A percentile compares a stretch with the other conserved stretches of the same genome.
Conservation (phyloP, 306 rosid genomes). For the Trifolium subterraneum region DNA sequence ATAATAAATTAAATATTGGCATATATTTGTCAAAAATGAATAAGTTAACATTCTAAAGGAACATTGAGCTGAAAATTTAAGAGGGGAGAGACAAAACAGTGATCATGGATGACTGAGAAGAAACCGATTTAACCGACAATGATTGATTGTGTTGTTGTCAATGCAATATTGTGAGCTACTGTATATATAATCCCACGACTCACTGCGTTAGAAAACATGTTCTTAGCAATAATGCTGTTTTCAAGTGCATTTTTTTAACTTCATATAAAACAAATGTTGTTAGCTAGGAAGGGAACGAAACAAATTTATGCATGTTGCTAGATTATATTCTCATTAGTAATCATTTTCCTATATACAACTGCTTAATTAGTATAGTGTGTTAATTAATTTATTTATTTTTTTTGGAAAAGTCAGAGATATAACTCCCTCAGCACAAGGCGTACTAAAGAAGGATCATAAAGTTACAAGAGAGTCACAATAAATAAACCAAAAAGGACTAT, state of each 20-base stretch:
- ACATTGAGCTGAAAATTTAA: background rate
- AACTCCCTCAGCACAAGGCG: too few species aligned
- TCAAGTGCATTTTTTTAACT: background rate
- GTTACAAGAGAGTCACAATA: too few species aligned
- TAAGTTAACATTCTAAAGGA: conserved; percentile 9
- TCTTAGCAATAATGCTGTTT: conserved; percentile 36
- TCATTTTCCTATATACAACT: conserved; percentile 8
- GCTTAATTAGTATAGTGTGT: background rate
- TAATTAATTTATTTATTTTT: background rate
- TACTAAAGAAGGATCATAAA: too few species aligned
- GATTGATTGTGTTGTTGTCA: conserved; percentile 32
- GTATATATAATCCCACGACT: background rate
- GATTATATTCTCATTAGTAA: conserved; percentile 12
- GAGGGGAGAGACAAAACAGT: conserved; percentile 30
- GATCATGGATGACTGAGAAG: background rate
- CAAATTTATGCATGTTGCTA: conserved; percentile 19
- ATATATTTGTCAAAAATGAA: too few species aligned
- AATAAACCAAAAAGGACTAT: too few species aligned
- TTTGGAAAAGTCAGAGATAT: too few species aligned
- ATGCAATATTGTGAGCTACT: conserved; percentile 15
- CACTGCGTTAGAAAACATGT: conserved; percentile 29
- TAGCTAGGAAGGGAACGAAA: conserved; percentile 21
- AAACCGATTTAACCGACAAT: conserved; percentile 37
- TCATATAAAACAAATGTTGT: conserved; percentile 22
- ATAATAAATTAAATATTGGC: too few species aligned